Percentiles rank a stretch among this genome's conserved stretches.
phyloP scores from a whole-genome alignment of 257 asterid species.

The Capsicum rhomboideum region DNA sequence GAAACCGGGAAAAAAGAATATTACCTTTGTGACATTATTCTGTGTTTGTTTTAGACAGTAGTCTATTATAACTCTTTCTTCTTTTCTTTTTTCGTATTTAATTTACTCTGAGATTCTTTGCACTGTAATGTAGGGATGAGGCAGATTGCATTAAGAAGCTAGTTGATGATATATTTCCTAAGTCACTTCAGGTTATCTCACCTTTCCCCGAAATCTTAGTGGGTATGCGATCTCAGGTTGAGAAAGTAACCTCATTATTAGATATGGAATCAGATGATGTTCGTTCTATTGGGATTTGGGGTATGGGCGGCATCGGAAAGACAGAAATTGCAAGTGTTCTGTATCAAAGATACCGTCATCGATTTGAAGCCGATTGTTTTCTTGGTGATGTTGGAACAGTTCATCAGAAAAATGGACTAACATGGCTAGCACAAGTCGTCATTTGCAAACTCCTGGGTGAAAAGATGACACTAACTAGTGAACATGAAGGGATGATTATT shows the following conservation, averaged over 20 bases:
- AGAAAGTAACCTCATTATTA: not conserved
- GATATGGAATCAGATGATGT: not conserved
- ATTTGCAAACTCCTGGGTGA: not conserved
- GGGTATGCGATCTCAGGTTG: not conserved
- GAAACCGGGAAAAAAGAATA: too few species aligned
- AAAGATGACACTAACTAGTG: not conserved
- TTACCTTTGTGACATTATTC: not conserved
- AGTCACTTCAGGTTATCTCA: not conserved
- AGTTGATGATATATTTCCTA: not conserved
- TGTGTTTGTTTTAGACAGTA: not conserved
- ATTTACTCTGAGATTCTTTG: not conserved
- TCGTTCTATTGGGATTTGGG: not conserved
- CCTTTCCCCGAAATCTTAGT: not conserved
- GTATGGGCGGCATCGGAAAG: constrained; percentile 4
- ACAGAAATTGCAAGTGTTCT: not conserved
- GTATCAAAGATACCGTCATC: not conserved
- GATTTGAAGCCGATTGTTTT: not conserved
- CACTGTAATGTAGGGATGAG: not conserved
- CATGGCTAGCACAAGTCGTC: not conserved
- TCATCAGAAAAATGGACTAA: not conserved
- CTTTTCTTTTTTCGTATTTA: not conserved
- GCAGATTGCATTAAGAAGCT: not conserved
- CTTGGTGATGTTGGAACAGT: not conserved
- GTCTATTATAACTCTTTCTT: not conserved
- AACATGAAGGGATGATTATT: not conserved